These are phyloP conservation scores for Achaetomium macrosporum DNA, from an alignment of 2,329 filamentous ascomycete species.

Conservation along the genomic window DNA sequence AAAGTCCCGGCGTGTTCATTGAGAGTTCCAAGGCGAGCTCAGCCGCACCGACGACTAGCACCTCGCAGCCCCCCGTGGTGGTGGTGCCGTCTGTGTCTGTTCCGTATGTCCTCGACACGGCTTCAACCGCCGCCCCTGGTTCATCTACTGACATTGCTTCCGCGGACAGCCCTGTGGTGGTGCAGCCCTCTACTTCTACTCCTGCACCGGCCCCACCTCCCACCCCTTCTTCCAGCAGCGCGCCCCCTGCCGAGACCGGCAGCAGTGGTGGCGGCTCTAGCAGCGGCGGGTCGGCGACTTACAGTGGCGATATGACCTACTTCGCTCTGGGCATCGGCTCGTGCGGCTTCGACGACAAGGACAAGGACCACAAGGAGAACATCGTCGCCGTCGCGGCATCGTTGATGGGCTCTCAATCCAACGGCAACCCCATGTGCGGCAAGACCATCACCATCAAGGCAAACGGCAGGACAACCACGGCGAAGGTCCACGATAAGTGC, in stretches of 20 bases:
- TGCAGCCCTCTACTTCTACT: slow-evolving; percentile 21
- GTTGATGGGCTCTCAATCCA: slow-evolving; percentile 60
- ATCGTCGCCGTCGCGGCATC: slow-evolving; percentile 63
- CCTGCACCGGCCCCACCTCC: slow-evolving; percentile 15
- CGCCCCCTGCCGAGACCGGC: slow-evolving; percentile 11
- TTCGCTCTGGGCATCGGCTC: slow-evolving; percentile 63
- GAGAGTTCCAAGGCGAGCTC: slow-evolving; percentile 23
- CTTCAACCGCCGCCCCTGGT: slow-evolving; percentile 9
- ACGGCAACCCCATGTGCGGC: slow-evolving; percentile 65
- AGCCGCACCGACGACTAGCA: slow-evolving; percentile 17
- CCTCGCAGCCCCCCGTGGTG: background rate
- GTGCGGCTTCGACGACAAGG: slow-evolving; percentile 59
- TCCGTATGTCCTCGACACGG: slow-evolving; percentile 13
- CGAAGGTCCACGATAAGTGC: slow-evolving; percentile 69
- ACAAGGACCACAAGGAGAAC: slow-evolving; percentile 47
- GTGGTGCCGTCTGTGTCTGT: slow-evolving; percentile 21
- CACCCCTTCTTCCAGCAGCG: background rate
- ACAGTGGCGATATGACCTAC: slow-evolving; percentile 65
- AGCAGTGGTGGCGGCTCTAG: slow-evolving; percentile 23
- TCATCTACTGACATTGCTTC: slow-evolving; percentile 13
- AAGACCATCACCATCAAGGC: slow-evolving; percentile 58
- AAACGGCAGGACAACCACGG: slow-evolving; percentile 53
- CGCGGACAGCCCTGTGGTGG: slow-evolving; percentile 11
- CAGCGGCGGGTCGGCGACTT: slow-evolving; percentile 30
- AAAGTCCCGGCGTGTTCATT: slow-evolving; percentile 32